Conservation (phyloP, 1,284 basidiomycete genomes). For the Schizophyllum amplum region DNA sequence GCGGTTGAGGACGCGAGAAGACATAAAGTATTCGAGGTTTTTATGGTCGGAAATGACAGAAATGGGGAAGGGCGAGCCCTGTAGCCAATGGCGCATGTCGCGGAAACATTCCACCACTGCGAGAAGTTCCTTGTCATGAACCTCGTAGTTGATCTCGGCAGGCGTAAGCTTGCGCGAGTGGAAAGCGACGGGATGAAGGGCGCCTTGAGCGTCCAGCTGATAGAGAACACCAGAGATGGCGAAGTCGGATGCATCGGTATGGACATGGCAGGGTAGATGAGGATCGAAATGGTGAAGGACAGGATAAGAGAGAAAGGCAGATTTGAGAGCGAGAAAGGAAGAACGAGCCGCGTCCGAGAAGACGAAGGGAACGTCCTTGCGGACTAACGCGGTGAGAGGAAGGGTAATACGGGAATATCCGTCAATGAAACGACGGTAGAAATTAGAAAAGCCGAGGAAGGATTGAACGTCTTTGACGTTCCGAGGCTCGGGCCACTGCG, state of each 20-base stretch:
- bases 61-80: conserved; percentile 17
- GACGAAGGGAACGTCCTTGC: conserved; percentile 15
- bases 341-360: conserved; percentile 12
- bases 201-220: conserved; percentile 17
- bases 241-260: conserved; percentile 28
- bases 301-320: conserved; percentile 24
- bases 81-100: conserved; percentile 23
- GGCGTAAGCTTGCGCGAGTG: conserved; percentile 21
- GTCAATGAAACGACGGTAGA: conserved; percentile 28
- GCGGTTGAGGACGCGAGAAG: conserved; percentile 19
- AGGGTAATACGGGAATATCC: conserved; percentile 19
- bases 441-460: conserved; percentile 17
- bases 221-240: conserved; percentile 24
- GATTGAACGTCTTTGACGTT: conserved; percentile 13
- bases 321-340: conserved; percentile 26
- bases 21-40: conserved; percentile 24
- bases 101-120: conserved; percentile 25
- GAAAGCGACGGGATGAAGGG: conserved; percentile 25
- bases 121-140: too few species aligned
- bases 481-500: conserved; percentile 9
- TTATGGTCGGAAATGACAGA: conserved; percentile 22
- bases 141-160: conserved; percentile 27
- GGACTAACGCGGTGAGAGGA: conserved; percentile 16
- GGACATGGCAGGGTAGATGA: conserved; percentile 20
- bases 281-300: conserved; percentile 32